Evolutionary conservation across 352 stramenopile genomes (phyloP), one percentile per base, ranked within the genome.

Genomic region (Phytophthora pistaciae): DNA sequence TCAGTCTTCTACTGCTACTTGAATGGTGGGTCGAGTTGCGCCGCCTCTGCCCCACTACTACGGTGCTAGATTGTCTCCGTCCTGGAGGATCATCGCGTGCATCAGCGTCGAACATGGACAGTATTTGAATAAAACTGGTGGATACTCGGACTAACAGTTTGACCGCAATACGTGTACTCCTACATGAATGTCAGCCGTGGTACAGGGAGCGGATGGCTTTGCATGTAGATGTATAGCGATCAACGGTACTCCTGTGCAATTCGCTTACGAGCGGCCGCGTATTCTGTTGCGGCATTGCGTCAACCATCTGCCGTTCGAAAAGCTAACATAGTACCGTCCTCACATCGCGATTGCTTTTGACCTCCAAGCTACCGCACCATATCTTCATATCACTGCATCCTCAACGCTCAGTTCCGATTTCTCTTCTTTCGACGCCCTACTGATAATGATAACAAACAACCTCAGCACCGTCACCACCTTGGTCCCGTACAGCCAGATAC

Each of bases 361-460:
- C 38, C 11, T 18, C 36, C 11, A 18, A 7, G 14, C 5, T 18
- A 18, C 36, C 38, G 38, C 38, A 11, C 38, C 14, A 46, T n/a
- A 46, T 36, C 29, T 36, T 36, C 29, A 36, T 9, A 36, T 36
- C 9, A 9, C 9, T 9, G 6, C 29, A 36, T 7, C 29, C 29
- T 11, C 33, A 56, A 33, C 68, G 49, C 44, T 65, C 66, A 74
- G 48, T 74, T 74, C 52, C 49, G 25, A 33, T 60, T 76, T 58
- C 57, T 52, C 60, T 60, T 29, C 56, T 53, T 64, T 70, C 50
- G n/a, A 68, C 74, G 83, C 60, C 73, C 50, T 38, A 57, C 77
- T 72, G 66, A 83, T 79, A 60, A 80, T 69, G 63, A 49, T 74
- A 68, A 75, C 36, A 53, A 60, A 16, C 70, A 78, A 73, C 63